Evolutionary conservation across 768 basidiomycete species (phyloP).

Genomic region (Pleurotus platypus): DNA sequence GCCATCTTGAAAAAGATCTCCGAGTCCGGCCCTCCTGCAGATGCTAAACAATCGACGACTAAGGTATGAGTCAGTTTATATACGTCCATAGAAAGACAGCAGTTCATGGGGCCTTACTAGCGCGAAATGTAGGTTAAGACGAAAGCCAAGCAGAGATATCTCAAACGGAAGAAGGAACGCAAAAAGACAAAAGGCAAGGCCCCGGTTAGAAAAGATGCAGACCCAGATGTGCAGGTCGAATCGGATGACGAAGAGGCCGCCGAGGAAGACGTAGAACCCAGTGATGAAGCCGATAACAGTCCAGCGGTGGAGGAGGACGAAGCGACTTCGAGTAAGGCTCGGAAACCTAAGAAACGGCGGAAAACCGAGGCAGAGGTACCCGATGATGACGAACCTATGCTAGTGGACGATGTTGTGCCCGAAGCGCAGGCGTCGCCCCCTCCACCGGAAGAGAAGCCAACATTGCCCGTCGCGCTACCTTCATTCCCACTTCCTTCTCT

Average conservation of each 20-base stretch:
- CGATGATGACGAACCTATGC: slow-evolving; percentile 15
- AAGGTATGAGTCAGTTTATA: background rate
- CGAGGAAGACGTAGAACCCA: slow-evolving; percentile 17
- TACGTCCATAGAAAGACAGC: background rate
- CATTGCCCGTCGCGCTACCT: slow-evolving; percentile 43
- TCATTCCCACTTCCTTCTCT: slow-evolving; percentile 65
- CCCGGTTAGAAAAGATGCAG: background rate
- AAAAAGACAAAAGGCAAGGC: slow-evolving; percentile 39
- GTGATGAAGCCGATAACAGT: slow-evolving; percentile 11
- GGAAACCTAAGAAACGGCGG: slow-evolving; percentile 40
- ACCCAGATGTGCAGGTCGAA: slow-evolving; percentile 12
- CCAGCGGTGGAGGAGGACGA: slow-evolving; percentile 18
- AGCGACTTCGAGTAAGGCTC: slow-evolving; percentile 7
- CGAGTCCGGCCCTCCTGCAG: background rate
- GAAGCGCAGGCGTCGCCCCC: slow-evolving; percentile 10
- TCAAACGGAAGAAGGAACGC: slow-evolving; percentile 67
- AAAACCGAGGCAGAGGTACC: slow-evolving; percentile 27
- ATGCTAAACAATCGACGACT: slow-evolving; percentile 1
- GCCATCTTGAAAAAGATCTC: slow-evolving; percentile 2
- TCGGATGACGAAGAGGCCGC: slow-evolving; percentile 22
- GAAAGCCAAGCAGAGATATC: slow-evolving; percentile 68
- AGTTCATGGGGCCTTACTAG: slow-evolving; percentile 3
- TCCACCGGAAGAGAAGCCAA: slow-evolving; percentile 15
- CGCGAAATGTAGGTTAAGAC: slow-evolving; percentile 29
- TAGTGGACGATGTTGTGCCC: background rate